phyloP scores from a whole-genome alignment of 1,284 basidiomycete genomes.

The Melampsora americana region DNA sequence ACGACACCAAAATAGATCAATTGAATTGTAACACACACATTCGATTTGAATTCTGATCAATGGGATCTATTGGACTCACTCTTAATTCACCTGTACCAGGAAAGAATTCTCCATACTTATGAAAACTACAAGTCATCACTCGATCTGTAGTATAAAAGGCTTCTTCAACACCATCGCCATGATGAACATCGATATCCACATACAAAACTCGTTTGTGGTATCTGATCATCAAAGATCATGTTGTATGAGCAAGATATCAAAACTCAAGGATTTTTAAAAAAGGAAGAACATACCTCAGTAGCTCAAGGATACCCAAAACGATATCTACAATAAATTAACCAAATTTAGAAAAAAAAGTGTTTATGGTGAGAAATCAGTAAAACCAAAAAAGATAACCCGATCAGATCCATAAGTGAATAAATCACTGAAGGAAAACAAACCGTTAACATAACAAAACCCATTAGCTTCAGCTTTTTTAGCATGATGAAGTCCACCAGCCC shows the following conservation, averaged over 20 bases:
- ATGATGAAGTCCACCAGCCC: constrained; percentile 96
- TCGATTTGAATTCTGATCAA: constrained; percentile 3
- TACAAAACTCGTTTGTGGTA: constrained; percentile 94
- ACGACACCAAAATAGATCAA: neutral
- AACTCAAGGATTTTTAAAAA: too few species aligned
- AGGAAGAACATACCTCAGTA: constrained; percentile 65
- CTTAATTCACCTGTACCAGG: constrained; percentile 95
- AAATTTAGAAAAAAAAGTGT: too few species aligned
- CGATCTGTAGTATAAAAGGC: constrained; percentile 98
- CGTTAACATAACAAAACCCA: constrained; percentile 98
- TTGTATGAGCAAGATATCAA: neutral
- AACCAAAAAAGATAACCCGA: neutral
- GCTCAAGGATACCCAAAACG: constrained; percentile 91
- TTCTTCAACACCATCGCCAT: constrained; percentile 98
- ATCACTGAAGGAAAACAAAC: constrained; percentile 57
- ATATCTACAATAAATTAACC: constrained; percentile 66
- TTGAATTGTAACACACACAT: neutral
- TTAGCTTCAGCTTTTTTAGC: constrained; percentile 98
- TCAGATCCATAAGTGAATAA: constrained; percentile 28
- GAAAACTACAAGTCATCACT: constrained; percentile 97
- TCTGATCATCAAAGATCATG: constrained; percentile 55
- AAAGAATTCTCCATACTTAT: constrained; percentile 99
- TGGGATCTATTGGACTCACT: constrained; percentile 58
- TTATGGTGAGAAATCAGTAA: too few species aligned
- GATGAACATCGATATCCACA: constrained; percentile 98